Base-by-base conservation (phyloP, 2,329 filamentous ascomycete genomes). In the Epichloe aotearoae region DNA sequence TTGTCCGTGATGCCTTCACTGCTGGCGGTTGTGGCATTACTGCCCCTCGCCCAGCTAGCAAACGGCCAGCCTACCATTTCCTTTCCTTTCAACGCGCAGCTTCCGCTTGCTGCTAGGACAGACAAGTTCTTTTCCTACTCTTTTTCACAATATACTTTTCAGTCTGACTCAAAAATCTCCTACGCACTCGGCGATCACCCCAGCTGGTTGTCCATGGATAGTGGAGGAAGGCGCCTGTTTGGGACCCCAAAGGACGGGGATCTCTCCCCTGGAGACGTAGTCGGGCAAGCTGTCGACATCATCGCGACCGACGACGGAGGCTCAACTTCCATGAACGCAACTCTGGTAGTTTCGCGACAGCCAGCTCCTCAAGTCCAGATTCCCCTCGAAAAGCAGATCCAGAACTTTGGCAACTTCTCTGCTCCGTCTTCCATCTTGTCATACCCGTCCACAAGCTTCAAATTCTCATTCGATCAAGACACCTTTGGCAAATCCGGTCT, bases 61-160 rank as follows among this genome's bases (percentile, higher is more conserved):
- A 56, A 52, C 38, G 64, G 69, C 49, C 60, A 65, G 17, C 77
- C 77, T 11, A 59, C 64, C 23, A 61, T 73, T 46, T 69, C 72
- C 44, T 91, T 90, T 58, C 88, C 88, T 1, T 74, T 95, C 65
- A 94, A 93, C 66, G 82, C 86, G 2, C 89, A 95, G 65, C 76
- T 94, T 1, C 88, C 88, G 34, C 83, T 84, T 3, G 83, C 90
- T 49, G 88, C 87, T 19, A 77, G 85, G 56, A 72, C 86, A 53
- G 77, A 76, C 40, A 62, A 83, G 58, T 72, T 74, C 2, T 93
- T 88, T 65, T 77, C 73, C 10, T 88, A 90, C 61, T 72, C 77
- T 33, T 86, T 95, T 59, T 84, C 86, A 10, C 66, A 73, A 15
- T 80, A 82, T 39, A 95, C 88, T 0, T 95, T 95, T 66, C 72